phyloP scores from a whole-genome alignment of 106 monocot genomes.

The Vanilla planifolia region DNA sequence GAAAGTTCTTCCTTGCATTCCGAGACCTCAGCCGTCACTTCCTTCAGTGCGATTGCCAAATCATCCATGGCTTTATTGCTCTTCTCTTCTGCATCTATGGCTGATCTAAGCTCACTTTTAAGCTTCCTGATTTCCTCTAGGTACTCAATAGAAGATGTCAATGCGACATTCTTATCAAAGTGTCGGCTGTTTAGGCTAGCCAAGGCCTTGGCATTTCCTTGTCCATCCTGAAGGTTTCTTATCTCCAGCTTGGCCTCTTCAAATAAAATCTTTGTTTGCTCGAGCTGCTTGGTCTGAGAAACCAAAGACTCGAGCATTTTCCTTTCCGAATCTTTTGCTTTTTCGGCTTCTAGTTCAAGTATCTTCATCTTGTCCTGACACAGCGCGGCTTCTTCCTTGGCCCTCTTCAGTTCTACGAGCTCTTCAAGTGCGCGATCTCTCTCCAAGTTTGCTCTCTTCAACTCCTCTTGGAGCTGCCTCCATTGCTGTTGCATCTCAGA shows the following conservation, averaged over 20 bases:
- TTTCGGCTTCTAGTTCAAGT: slow-evolving; percentile 1
- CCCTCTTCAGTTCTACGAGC: slow-evolving; percentile 28
- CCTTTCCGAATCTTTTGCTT: background rate
- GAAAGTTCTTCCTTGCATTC: slow-evolving; percentile 21
- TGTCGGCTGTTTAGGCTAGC: background rate
- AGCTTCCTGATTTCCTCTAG: background rate
- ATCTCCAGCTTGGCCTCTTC: slow-evolving; percentile 10
- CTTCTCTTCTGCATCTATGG: slow-evolving; percentile 3
- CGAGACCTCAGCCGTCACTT: slow-evolving; percentile 27
- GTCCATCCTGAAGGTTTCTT: background rate
- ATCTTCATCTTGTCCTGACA: background rate
- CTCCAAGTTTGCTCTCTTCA: slow-evolving; percentile 48
- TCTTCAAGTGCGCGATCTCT: slow-evolving; percentile 31
- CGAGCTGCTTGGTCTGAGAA: slow-evolving; percentile 5
- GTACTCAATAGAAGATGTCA: background rate
- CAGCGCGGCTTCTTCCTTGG: background rate
- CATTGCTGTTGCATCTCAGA: slow-evolving; percentile 35
- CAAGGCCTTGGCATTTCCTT: too few relatives aligned
- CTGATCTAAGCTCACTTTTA: slow-evolving; percentile 2
- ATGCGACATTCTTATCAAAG: background rate
- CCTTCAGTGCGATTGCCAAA: slow-evolving; percentile 47
- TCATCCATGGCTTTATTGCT: slow-evolving; percentile 46
- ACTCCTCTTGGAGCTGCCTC: slow-evolving; percentile 42
- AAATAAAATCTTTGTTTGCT: slow-evolving; percentile 2
- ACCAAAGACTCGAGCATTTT: slow-evolving; percentile 2